Evolutionary conservation across 345 rosid species (phyloP).

Genomic region (Dimocarpus longan): DNA sequence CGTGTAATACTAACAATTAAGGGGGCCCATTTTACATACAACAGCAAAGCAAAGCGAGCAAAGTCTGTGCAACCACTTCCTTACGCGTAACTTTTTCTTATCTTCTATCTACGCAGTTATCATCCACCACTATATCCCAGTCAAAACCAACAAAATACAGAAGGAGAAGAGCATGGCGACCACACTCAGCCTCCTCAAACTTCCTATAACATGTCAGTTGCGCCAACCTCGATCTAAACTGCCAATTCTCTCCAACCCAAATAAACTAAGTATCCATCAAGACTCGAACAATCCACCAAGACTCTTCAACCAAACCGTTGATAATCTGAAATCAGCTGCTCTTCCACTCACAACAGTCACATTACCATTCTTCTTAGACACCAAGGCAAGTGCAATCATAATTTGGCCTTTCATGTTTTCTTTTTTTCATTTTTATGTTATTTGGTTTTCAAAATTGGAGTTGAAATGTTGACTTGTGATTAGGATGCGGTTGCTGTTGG

Average conservation of each 20-base stretch:
- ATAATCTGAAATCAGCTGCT: conserved; percentile 44
- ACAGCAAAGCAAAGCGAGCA: background rate
- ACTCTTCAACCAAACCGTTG: conserved; percentile 30
- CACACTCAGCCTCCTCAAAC: conserved; percentile 62
- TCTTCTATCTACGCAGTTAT: background rate
- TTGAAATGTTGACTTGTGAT: background rate
- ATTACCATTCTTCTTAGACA: conserved; percentile 64
- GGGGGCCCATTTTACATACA: background rate
- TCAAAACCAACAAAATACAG: background rate
- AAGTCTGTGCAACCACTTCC: background rate
- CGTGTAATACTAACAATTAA: background rate
- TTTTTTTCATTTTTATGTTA: background rate
- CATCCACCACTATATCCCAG: background rate
- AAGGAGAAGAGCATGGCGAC: conserved; percentile 52
- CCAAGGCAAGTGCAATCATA: conserved; percentile 45
- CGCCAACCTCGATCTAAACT: conserved; percentile 19
- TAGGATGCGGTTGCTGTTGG: conserved; percentile 80
- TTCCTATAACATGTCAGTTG: conserved; percentile 39
- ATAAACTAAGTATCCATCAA: conserved; percentile 19
- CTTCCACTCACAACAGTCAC: conserved; percentile 59
- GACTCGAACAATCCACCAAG: conserved; percentile 23
- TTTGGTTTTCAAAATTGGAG: background rate
- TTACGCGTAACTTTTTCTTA: conserved; percentile 12
- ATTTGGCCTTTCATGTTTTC: background rate
- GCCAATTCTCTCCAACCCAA: conserved; percentile 13